Evolutionary conservation across 805 yeast genomes (phyloP), one percentile per base, ranked within the genome.

Genomic region (Kuraishia piskuri): DNA sequence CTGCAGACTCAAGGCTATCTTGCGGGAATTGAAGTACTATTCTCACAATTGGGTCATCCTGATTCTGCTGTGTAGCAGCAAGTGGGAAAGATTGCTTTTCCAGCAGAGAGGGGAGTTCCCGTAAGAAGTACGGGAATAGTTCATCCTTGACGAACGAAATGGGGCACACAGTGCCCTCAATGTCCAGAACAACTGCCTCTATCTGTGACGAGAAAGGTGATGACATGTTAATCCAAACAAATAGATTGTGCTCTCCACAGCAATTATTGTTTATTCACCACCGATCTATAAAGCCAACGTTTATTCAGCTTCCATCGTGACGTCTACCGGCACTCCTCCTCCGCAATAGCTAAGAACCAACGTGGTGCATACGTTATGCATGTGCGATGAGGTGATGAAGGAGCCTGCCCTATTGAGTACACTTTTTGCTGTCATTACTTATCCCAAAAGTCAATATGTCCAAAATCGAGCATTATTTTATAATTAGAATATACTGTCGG

Each of bases 111-210:
- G 88, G 83, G 22, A 83, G 60, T 56, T 77, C 67, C 2, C 64
- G 52, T 2, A 84, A 64, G 57, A 94, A 91, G 63, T 79, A 90
- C 0, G 97, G 97, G 68, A 82, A 86, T 36, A 91, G 69, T 1
- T 71, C 74, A 25, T 88, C 90, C 60, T 87, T 86, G 46, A 91
- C 98, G 63, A 91, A 91, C 1, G 91, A 77, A 21, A 91, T 90
- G 2, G 97, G 91, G 63, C 97, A 91, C 26, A 91, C 83, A 0
- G 97, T 91, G 19, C 98, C 98, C 64, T 91, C 98, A 37, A 90
- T 89, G 59, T 89, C 96, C 5, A 90, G 73, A 1, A 86, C 65
- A 9, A 80, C 62, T 1, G 75, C 67, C 25, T 53, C 46, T 26
- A 49, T 17, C 44, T 25, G 40, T 36, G 50, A 48, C 20, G 31